These are phyloP conservation scores for Eimeria maxima DNA, from an alignment of 169 alveolate species.

Conservation along the genomic window DNA sequence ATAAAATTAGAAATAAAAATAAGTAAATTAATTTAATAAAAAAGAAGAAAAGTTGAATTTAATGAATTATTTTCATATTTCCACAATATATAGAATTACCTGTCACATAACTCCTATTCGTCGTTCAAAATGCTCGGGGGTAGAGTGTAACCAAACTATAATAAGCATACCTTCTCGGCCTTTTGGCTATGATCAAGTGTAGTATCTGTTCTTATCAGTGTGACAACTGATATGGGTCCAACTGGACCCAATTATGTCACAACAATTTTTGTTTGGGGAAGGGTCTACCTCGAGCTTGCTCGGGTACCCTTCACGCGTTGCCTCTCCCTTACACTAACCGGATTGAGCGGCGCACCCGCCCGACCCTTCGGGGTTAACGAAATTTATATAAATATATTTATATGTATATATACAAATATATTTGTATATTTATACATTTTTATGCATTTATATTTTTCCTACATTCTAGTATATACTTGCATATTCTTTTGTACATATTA, in stretches of 20 bases:
- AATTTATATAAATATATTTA: not conserved
- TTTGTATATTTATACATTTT: not conserved
- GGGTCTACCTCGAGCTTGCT: conserved; percentile 84
- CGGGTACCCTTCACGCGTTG: conserved; percentile 84
- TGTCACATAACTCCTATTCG: conserved; percentile 60
- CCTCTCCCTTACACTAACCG: conserved; percentile 80
- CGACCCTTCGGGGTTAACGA: conserved; percentile 85
- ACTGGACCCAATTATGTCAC: conserved; percentile 86
- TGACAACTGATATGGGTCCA: conserved; percentile 95
- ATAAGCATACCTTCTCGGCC: conserved; percentile 99
- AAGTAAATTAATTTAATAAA: not conserved
- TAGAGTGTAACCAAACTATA: too few species aligned
- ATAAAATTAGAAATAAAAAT: not conserved
- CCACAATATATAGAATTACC: not conserved
- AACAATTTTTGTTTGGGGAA: conserved; percentile 84
- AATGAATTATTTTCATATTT: too few species aligned
- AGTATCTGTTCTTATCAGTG: conserved; percentile 98
- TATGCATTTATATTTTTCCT: too few species aligned
- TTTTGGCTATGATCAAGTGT: conserved; percentile 98
- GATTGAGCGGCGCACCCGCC: conserved; percentile 81
- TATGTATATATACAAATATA: too few species aligned
- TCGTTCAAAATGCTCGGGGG: not conserved
- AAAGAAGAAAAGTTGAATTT: not conserved
- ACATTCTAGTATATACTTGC: too few species aligned
- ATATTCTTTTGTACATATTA: too few species aligned